Conservation (phyloP, 345 rosid species). For the Anastatica hierochuntica region DNA sequence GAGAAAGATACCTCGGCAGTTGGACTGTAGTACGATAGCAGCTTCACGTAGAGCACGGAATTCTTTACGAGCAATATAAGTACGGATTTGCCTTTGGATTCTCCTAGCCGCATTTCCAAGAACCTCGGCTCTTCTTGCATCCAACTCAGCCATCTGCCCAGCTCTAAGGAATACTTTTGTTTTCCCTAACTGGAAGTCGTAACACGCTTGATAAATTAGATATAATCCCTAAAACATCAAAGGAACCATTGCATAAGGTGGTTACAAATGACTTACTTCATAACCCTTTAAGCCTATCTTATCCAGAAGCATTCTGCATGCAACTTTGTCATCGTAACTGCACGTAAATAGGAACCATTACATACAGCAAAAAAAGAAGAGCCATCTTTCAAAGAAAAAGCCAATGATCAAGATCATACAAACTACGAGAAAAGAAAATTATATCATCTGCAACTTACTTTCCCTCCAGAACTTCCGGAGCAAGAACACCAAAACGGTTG, state of each 20-base stretch:
- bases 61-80: slow-evolving; percentile 81
- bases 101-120: slow-evolving; percentile 95
- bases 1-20: slow-evolving; percentile 64
- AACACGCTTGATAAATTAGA: background rate
- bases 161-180: slow-evolving; percentile 91
- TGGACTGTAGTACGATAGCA: slow-evolving; percentile 69
- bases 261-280: slow-evolving; percentile 49
- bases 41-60: slow-evolving; percentile 70
- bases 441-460: slow-evolving; percentile 37
- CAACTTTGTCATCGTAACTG: slow-evolving; percentile 91
- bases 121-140: slow-evolving; percentile 95
- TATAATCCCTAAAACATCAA: slow-evolving; percentile 1
- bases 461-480: slow-evolving; percentile 92
- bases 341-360: slow-evolving; percentile 16
- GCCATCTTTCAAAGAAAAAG: background rate
- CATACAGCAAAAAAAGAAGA: background rate
- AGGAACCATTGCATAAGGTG: background rate
- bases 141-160: slow-evolving; percentile 99
- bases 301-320: slow-evolving; percentile 83
- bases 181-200: slow-evolving; percentile 70
- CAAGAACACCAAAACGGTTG: slow-evolving; percentile 93
- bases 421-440: background rate
- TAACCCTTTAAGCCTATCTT: slow-evolving; percentile 89
- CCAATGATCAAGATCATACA: background rate
- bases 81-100: slow-evolving; percentile 78